These are phyloP conservation scores for Theobroma cacao DNA, from an alignment of 345 rosid species.

Conservation along the genomic window DNA sequence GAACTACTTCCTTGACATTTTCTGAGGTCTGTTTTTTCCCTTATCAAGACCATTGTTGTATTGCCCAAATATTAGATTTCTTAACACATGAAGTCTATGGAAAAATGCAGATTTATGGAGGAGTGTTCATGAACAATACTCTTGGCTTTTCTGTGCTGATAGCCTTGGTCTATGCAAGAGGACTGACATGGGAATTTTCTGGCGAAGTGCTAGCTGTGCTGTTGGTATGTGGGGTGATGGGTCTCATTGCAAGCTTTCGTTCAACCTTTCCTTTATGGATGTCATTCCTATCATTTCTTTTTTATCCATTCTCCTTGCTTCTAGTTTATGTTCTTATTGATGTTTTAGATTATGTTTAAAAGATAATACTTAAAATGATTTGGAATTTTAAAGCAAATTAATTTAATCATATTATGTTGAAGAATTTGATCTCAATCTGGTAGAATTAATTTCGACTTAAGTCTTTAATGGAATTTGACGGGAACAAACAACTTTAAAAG, in stretches of 20 bases:
- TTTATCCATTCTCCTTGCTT: constrained; percentile 76
- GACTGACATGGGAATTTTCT: constrained; percentile 87
- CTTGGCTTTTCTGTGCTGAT: constrained; percentile 84
- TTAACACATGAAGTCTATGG: not conserved
- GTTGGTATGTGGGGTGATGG: constrained; percentile 77
- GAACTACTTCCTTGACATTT: constrained; percentile 3
- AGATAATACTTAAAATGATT: not conserved
- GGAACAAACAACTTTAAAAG: no score
- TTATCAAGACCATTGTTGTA: no score
- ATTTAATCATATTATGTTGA: no score
- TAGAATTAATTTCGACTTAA: no score
- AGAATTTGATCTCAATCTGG: no score
- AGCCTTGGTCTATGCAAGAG: constrained; percentile 70
- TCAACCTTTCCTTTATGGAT: constrained; percentile 89
- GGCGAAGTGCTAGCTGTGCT: constrained; percentile 80
- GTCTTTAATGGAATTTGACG: no score
- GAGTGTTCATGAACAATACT: constrained; percentile 80
- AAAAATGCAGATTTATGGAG: constrained; percentile 69
- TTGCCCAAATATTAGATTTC: no score
- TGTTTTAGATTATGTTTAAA: not conserved
- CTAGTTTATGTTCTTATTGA: constrained; percentile 72
- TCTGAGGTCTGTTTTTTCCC: not conserved
- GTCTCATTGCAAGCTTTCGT: constrained; percentile 69
- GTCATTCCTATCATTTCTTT: constrained; percentile 51
- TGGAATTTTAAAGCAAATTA: not conserved